Evolutionary conservation across 768 basidiomycete genomes (phyloP).

Genomic region (Leccinum subgranulosum): DNA sequence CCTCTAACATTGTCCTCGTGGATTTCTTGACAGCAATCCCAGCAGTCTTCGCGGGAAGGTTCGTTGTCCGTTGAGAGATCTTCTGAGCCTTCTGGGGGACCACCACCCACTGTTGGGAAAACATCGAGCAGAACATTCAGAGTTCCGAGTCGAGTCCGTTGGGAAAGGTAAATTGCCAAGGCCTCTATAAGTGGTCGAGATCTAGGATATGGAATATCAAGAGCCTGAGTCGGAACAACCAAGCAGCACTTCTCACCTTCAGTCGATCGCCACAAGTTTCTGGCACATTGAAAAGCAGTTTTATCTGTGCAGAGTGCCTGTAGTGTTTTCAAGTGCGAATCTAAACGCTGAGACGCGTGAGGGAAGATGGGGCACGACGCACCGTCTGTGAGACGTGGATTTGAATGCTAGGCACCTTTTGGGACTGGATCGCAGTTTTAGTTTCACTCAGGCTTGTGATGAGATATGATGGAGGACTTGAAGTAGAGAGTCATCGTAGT

Average conservation of each 20-base stretch:
- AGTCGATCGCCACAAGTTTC: slow-evolving; percentile 87
- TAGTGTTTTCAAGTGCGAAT: slow-evolving; percentile 62
- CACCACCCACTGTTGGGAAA: slow-evolving; percentile 31
- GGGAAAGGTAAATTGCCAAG: slow-evolving; percentile 63
- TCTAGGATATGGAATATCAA: slow-evolving; percentile 88
- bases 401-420: slow-evolving; percentile 43
- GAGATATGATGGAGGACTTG: slow-evolving; percentile 79
- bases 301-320: slow-evolving; percentile 84
- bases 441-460: slow-evolving; percentile 68
- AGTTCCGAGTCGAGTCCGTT: slow-evolving; percentile 64
- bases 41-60: slow-evolving; percentile 30
- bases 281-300: slow-evolving; percentile 84
- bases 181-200: slow-evolving; percentile 76
- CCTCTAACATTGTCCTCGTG: slow-evolving; percentile 50
- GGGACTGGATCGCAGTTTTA: slow-evolving; percentile 47
- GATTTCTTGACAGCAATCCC: slow-evolving; percentile 54
- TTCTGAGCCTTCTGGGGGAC: slow-evolving; percentile 22
- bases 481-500: slow-evolving; percentile 75
- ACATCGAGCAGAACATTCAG: slow-evolving; percentile 41
- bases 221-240: slow-evolving; percentile 81
- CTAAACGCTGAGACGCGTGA: slow-evolving; percentile 32
- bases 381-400: slow-evolving; percentile 46
- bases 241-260: slow-evolving; percentile 82
- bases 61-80: neutral
- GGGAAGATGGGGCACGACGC: slow-evolving; percentile 9